Evolutionary conservation across 495 filamentous ascomycete species (phyloP), one percentile per base, ranked within the genome.

Genomic region (Cryomyces minteri): DNA sequence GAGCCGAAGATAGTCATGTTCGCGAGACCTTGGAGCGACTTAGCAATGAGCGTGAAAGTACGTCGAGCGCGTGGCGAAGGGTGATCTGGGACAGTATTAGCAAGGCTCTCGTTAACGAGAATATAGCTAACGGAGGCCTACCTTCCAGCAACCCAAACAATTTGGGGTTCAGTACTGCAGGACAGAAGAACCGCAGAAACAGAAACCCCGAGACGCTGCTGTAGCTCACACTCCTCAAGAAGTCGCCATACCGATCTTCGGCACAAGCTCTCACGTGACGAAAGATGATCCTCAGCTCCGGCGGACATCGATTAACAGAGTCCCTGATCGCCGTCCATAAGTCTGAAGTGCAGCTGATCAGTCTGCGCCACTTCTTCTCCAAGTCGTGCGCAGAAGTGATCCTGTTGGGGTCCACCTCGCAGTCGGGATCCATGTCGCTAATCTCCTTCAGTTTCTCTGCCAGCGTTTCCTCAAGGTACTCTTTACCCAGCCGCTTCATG

Each of bases 191-290:
- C 25, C 90, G 76, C 47, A 99, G 67, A 56, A 99, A 99, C 25
- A 99, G 63, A 57, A 99, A 99, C 3, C 90, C 90, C 47, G 87
- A 94, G 31, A 99, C 88, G 57, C 85, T 92, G 48, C 86, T 94
- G 59, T 96, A 99, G 28, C 78, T 77, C 32, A 95, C 87, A n/a
- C 80, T 88, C 12, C 84, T 76, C 34, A 94, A 66, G 54, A 90
- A 90, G 55, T 93, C 87, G n/a, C 90, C 90, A 63, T 95, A 99
- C 29, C 88, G 79, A 60, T 96, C 90, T 58, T 95, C 90, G 9
- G 90, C 88, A 50, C 92, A 93, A 12, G 84, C 84, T 44, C 86
- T 74, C 39, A 99, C 84, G 53, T 95, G 90, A 53, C 90, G 79
- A 54, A 99, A 79, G 28, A 99, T 83, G 33, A 80, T 73, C 44